Evolutionary conservation across 106 monocot genomes (phyloP), one percentile per base, ranked within the genome.

Genomic region (Cymbidium sinense): DNA sequence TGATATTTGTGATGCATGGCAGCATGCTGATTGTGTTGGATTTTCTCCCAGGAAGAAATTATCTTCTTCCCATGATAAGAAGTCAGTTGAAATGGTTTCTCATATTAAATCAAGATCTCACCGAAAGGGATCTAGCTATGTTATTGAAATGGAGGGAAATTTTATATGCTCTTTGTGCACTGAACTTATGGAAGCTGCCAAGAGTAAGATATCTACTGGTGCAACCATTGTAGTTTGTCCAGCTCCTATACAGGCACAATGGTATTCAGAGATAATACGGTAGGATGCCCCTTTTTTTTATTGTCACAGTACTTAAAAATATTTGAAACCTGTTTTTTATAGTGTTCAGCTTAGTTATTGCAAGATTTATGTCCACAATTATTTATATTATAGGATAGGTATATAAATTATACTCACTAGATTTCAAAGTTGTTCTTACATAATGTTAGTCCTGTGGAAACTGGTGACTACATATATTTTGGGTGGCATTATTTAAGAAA

Each of bases 1-100:
- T 86, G 98, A 99, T 81, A 55, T 85, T 8, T 99, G 98, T 92
- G 98, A 99, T 83, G 92, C 94, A 70, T 99, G 98, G 98, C 94
- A 99, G 79, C 98, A 99, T 90, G 98, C 94, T 73, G 80, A 87
- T 43, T 99, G 98, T 87, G 98, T 94, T 67, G 92, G 87, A 79
- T 99, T 83, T 51, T 82, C 74, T 61, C 85, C 94, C 54, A 88
- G 85, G 65, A 77, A 81, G 58, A 90, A 87, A 41, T n/a, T 47
- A 73, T 76, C 61, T 43, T 50, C 65, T 74, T 73, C 79, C 28
- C 36, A 36, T 75, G 74, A 83, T 18, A 77, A 31, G 74, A 83
- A 64, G 75, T 31, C 64, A 37, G 23, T 20, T 51, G 41, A 30
- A 75, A 65, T 81, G 29, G 23, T 27, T 81, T 36, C 20, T 18